phyloP scores from a whole-genome alignment of 768 basidiomycete genomes.

The Trametes gibbosa region DNA sequence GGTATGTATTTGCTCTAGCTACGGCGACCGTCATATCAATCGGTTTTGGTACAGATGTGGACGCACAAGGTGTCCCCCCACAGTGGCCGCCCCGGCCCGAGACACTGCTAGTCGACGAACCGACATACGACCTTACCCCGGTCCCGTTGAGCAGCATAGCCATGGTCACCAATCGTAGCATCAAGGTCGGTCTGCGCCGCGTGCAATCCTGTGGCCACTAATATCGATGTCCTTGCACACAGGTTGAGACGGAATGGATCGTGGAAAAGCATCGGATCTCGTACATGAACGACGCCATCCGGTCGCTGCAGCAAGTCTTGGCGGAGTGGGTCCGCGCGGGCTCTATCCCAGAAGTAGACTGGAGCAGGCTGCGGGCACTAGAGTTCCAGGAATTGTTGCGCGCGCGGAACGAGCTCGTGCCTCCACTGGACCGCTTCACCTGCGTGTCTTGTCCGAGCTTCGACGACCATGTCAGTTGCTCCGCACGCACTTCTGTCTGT shows the following conservation, averaged over 20 bases:
- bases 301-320: slow-evolving; percentile 47
- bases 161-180: slow-evolving; percentile 62
- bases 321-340: slow-evolving; percentile 53
- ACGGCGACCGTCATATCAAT: no score
- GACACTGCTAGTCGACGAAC: slow-evolving; percentile 45
- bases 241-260: slow-evolving; percentile 74
- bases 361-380: slow-evolving; percentile 74
- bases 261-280: slow-evolving; percentile 63
- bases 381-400: slow-evolving; percentile 88
- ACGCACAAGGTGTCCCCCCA: slow-evolving; percentile 60
- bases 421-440: slow-evolving; percentile 39
- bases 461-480: slow-evolving; percentile 65
- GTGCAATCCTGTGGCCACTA: background rate
- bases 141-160: slow-evolving; percentile 74
- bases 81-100: slow-evolving; percentile 67
- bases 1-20: no score
- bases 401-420: slow-evolving; percentile 48
- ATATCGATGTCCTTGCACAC: background rate
- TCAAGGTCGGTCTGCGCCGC: slow-evolving; percentile 54
- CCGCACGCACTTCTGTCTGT: background rate
- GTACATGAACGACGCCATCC: slow-evolving; percentile 55
- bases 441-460: slow-evolving; percentile 71
- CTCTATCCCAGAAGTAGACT: slow-evolving; percentile 74
- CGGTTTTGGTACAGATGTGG: slow-evolving; percentile 50
- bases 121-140: slow-evolving; percentile 62